Base-by-base conservation (phyloP, 208 protist genomes). In the Wallacemonas sp. region DNA sequence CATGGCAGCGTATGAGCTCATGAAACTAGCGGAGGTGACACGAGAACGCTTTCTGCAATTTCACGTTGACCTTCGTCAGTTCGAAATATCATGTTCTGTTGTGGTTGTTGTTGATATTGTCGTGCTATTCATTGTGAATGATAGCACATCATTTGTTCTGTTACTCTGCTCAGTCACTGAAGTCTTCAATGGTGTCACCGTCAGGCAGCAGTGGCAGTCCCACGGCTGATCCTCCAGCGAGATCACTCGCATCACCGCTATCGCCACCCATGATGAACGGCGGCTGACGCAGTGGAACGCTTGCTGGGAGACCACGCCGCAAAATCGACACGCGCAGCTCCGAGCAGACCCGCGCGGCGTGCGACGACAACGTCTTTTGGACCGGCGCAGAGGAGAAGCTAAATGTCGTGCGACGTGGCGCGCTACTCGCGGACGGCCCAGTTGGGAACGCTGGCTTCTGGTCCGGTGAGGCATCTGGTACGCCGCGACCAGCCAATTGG, bases 101-200 rank as follows among this genome's bases (percentile, higher is more conserved):
- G 36, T 41, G 36, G 36, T 41, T 41, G 36, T n/a, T n/a, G n/a
- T n/a, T n/a, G n/a, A n/a, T n/a, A n/a, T n/a, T n/a, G n/a, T n/a
- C n/a, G n/a, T n/a, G n/a, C n/a, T n/a, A n/a, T n/a, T n/a, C n/a
- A n/a, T n/a, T n/a, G n/a, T n/a, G n/a, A n/a, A n/a, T n/a, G n/a
- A n/a, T n/a, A n/a, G n/a, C n/a, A n/a, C n/a, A n/a, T n/a, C n/a
- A n/a, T n/a, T n/a, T n/a, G n/a, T n/a, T n/a, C n/a, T n/a, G n/a
- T n/a, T n/a, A n/a, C n/a, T n/a, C n/a, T n/a, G 27, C 21, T 55
- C 56, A 87, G 41, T 87, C 81, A 30, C 74, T 79, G 54, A 78
- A 83, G 5, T 87, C 81, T 38, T 83, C 76, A 77, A 87, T 83
- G 0, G 61, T 67, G 23, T 84, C 81, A 23, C 71, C 80, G 5